phyloP scores from a whole-genome alignment of 2,329 filamentous ascomycete genomes.

The Claviceps humidiphila region DNA sequence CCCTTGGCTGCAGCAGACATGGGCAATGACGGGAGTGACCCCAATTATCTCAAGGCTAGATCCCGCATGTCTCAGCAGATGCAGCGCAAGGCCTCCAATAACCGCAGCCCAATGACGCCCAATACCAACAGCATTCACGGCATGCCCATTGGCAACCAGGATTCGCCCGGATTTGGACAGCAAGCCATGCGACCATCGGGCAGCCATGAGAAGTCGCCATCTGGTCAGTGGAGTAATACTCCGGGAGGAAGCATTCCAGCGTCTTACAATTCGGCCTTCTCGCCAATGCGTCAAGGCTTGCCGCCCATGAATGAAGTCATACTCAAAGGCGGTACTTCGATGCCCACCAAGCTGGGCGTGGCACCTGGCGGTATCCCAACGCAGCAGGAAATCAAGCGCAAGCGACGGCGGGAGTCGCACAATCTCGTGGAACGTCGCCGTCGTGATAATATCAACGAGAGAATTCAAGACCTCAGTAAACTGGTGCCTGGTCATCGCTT shows the following conservation, averaged over 20 bases:
- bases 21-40: conserved; percentile 35
- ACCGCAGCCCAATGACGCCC: conserved; percentile 69
- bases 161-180: conserved; percentile 58
- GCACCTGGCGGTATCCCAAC: conserved; percentile 48
- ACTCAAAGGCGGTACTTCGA: conserved; percentile 73
- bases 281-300: conserved; percentile 56
- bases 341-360: conserved; percentile 72
- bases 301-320: conserved; percentile 81
- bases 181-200: conserved; percentile 65
- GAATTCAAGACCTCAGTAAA: conserved; percentile 90
- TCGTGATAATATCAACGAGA: conserved; percentile 96
- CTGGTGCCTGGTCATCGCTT: conserved; percentile 84
- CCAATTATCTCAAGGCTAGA: conserved; percentile 49
- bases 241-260: conserved; percentile 66
- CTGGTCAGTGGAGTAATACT: conserved; percentile 83
- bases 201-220: conserved; percentile 67
- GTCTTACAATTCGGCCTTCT: conserved; percentile 81
- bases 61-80: conserved; percentile 47
- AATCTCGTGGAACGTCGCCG: conserved; percentile 91
- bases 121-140: conserved; percentile 68
- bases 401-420: conserved; percentile 83
- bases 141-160: conserved; percentile 53
- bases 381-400: conserved; percentile 77
- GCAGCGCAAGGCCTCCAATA: conserved; percentile 62
- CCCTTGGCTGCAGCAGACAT: conserved; percentile 32